Conservation (phyloP, 306 rosid genomes). For the Trichosanthes truncata region DNA sequence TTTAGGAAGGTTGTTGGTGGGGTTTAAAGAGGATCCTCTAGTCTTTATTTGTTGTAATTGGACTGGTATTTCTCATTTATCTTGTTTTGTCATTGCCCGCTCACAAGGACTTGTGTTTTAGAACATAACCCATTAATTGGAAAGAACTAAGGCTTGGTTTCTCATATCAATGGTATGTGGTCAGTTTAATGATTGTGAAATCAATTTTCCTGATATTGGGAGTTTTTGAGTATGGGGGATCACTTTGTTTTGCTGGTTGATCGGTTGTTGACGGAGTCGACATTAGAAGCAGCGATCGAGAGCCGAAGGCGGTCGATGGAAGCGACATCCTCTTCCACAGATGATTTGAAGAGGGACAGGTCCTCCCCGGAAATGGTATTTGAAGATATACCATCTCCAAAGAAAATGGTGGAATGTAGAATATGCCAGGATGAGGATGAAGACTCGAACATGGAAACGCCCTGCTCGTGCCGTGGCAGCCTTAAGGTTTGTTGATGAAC, state of each 20-base stretch:
- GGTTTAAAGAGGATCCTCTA: conserved; percentile 1
- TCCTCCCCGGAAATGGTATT: conserved; percentile 28
- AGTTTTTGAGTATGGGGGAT: conserved; percentile 62
- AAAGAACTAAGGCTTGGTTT: conserved; percentile 8
- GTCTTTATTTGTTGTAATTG: not conserved
- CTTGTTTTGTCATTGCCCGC: not conserved
- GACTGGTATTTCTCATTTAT: not conserved
- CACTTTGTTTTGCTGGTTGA: conserved; percentile 88
- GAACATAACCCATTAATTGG: conserved; percentile 6
- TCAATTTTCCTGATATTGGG: conserved; percentile 11
- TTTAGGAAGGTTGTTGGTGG: conserved; percentile 6
- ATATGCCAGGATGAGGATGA: conserved; percentile 96
- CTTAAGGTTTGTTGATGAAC: conserved; percentile 51
- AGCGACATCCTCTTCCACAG: conserved; percentile 44
- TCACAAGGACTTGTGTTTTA: conserved; percentile 22
- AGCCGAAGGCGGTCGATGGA: conserved; percentile 53
- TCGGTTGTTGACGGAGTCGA: conserved; percentile 86
- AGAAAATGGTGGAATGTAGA: conserved; percentile 71
- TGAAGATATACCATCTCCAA: conserved; percentile 24
- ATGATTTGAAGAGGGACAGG: conserved; percentile 22
- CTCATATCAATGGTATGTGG: not conserved
- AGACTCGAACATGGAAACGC: conserved; percentile 82
- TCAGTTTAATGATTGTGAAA: conserved; percentile 4
- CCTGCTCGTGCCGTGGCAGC: conserved; percentile 97
- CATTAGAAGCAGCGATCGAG: conserved; percentile 81